Conservation (phyloP, 192 early-diverging fungal genomes). For the Diversispora eburnea region DNA sequence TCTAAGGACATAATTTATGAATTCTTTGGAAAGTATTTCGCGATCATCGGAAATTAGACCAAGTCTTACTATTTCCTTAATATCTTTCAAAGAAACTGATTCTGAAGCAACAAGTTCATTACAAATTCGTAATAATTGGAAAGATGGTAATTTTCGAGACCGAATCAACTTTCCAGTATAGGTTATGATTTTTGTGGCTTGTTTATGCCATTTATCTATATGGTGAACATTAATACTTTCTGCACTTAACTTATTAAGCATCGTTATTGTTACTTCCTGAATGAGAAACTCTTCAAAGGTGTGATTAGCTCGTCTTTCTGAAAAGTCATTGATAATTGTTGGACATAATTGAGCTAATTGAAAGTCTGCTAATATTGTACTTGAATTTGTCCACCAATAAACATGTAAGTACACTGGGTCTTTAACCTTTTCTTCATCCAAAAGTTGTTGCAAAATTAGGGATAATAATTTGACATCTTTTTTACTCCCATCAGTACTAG, state of each 20-base stretch:
- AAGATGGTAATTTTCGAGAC: neutral
- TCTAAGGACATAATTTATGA: neutral
- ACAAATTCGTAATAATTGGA: constrained; percentile 10
- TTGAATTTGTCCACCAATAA: constrained; percentile 27
- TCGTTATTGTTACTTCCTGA: constrained; percentile 6
- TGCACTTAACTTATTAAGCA: neutral
- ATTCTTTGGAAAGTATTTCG: neutral
- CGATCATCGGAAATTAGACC: neutral
- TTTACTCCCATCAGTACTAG: neutral
- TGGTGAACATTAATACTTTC: neutral
- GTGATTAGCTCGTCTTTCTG: neutral
- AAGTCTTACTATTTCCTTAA: constrained; percentile 2
- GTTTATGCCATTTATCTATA: constrained; percentile 2
- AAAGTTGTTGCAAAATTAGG: neutral
- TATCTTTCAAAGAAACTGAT: neutral
- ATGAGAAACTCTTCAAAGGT: neutral
- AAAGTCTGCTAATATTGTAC: constrained; percentile 17
- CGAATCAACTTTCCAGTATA: neutral
- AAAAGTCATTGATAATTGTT: constrained; percentile 7
- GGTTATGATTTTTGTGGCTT: constrained; percentile 14
- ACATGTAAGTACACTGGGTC: constrained; percentile 12
- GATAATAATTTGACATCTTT: neutral
- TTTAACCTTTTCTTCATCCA: constrained; percentile 4
- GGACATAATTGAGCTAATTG: constrained; percentile 9
- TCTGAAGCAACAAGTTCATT: constrained; percentile 20